phyloP scores from a whole-genome alignment of 805 yeast species.

The Monosporozyma solicola region DNA sequence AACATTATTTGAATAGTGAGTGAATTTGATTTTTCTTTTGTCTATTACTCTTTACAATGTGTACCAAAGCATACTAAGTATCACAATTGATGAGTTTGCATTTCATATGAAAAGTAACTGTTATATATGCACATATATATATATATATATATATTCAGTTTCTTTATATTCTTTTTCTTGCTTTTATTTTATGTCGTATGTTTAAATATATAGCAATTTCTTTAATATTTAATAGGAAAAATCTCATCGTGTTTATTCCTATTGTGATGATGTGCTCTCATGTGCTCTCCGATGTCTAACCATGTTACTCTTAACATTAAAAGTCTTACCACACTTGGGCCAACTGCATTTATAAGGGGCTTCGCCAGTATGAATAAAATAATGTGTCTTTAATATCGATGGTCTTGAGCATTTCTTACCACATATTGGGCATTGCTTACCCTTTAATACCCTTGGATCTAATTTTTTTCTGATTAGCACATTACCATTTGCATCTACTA shows the following conservation, averaged over 20 bases:
- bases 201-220: not conserved
- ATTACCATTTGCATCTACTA: not conserved
- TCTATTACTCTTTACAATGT: not conserved
- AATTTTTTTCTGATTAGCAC: not conserved
- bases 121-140: not conserved
- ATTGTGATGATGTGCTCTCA: conserved; percentile 13
- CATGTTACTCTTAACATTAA: conserved; percentile 76
- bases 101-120: not conserved
- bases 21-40: not conserved
- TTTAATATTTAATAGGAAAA: not conserved
- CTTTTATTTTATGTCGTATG: not conserved
- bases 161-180: not conserved
- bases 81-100: not conserved
- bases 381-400: conserved; percentile 70
- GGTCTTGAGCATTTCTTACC: conserved; percentile 74
- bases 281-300: conserved; percentile 71
- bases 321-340: conserved; percentile 56
- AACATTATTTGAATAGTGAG: not conserved
- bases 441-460: not conserved
- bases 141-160: not conserved
- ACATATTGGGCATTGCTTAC: conserved; percentile 45
- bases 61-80: not conserved
- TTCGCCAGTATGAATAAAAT: conserved; percentile 72
- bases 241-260: not conserved
- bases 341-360: conserved; percentile 59